phyloP scores from a whole-genome alignment of 2,329 filamentous ascomycete genomes.

The Ilyonectria sp. region DNA sequence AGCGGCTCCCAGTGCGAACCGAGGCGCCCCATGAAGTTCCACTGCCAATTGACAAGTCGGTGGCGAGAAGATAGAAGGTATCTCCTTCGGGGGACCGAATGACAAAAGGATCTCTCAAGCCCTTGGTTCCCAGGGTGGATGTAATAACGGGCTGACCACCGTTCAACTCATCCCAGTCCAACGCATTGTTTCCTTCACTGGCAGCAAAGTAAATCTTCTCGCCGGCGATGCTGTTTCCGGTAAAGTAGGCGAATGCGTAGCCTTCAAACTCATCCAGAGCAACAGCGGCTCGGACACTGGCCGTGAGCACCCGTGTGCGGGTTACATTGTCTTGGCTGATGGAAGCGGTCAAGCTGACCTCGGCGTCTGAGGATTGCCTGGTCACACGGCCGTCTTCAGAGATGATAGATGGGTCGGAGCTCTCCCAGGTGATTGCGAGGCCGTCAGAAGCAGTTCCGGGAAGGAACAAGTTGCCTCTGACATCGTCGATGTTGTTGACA shows the following conservation, averaged over 20 bases:
- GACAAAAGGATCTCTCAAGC: constrained; percentile 67
- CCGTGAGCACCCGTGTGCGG: constrained; percentile 51
- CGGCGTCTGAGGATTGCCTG: constrained; percentile 45
- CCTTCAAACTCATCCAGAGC: constrained; percentile 56
- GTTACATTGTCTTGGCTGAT: constrained; percentile 45
- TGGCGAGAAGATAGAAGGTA: constrained; percentile 68
- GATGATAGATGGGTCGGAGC: constrained; percentile 53
- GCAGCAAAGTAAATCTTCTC: constrained; percentile 69
- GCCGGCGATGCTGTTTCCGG: constrained; percentile 58
- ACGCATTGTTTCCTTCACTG: constrained; percentile 66
- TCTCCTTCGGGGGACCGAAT: constrained; percentile 65
- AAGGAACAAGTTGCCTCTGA: constrained; percentile 57
- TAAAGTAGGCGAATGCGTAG: constrained; percentile 69
- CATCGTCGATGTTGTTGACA: constrained; percentile 54
- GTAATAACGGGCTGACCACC: constrained; percentile 61
- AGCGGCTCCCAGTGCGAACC: constrained; percentile 63
- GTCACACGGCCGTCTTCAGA: constrained; percentile 54
- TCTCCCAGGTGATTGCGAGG: constrained; percentile 54
- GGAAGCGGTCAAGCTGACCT: constrained; percentile 55
- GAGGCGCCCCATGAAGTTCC: constrained; percentile 67
- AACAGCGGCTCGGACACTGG: constrained; percentile 53
- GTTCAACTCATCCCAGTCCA: constrained; percentile 66
- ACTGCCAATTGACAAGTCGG: constrained; percentile 68
- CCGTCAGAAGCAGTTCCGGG: constrained; percentile 49
- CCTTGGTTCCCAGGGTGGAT: constrained; percentile 63